Evolutionary conservation across 2,329 filamentous ascomycete genomes (phyloP), one percentile per base, ranked within the genome.

Genomic region (Claviceps humidiphila): DNA sequence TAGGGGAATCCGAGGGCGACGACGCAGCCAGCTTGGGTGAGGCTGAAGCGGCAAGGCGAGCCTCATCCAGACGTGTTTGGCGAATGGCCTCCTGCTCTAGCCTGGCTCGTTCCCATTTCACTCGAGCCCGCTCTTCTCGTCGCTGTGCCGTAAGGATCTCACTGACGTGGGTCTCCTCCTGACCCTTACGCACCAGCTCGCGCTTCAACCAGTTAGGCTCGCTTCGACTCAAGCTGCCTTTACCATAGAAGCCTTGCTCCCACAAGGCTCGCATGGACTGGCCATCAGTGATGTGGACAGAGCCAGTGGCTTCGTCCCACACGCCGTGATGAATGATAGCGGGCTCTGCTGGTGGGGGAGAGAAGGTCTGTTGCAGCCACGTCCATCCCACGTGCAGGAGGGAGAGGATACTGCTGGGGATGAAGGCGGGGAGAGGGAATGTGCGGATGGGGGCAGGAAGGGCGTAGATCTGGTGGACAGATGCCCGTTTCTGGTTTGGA

Each of bases 221-320:
- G 73, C 90, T 96, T 60, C 94, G 82, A 71, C 90, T 96, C 54
- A 97, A 73, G 60, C 75, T 91, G 45, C 93, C 93, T 68, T 96
- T 96, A 47, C 94, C 94, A 68, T 91, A 98, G 69, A 98, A 98
- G 5, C 93, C 93, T 71, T 94, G 88, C 68, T 95, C 87, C 93
- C 94, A 98, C 24, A 98, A 69, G 1, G 84, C 88, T 51, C 85
- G 77, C 56, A 94, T 84, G 3, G 88, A 84, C 52, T 76, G 74
- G 26, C 81, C 74, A 65, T 96, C 85, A 17, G 81, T 88, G 53
- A 98, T 76, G 64, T 95, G 88, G 16, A 98, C 78, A 0, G 89
- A 93, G 34, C 84, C 81, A 3, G 89, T 94, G 53, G 84, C 80
- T 1, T 79, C 69, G n/a, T 89, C 91, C 75, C 91, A 96, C 58